phyloP scores from a whole-genome alignment of 805 yeast species.

The Saturnispora silvae region DNA sequence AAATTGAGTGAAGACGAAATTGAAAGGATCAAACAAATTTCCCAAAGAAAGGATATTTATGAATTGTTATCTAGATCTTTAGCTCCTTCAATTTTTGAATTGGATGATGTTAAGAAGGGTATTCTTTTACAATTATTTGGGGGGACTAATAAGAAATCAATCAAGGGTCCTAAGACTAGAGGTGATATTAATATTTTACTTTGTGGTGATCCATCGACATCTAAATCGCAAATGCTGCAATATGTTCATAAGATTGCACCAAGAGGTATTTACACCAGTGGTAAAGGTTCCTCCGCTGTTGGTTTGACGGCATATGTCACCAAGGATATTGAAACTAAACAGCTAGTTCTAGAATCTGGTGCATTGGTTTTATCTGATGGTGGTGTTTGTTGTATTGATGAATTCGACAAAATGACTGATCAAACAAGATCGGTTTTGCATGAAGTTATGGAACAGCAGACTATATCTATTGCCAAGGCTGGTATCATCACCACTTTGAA shows the following conservation, averaged over 20 bases:
- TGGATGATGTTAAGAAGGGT: constrained; percentile 96
- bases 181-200: constrained; percentile 88
- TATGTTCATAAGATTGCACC: constrained; percentile 98
- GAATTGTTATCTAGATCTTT: constrained; percentile 79
- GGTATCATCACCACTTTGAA: constrained; percentile 95
- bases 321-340: constrained; percentile 87
- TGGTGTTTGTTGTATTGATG: constrained; percentile 98
- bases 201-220: constrained; percentile 98
- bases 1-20: constrained; percentile 61
- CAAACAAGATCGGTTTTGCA: constrained; percentile 89
- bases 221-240: constrained; percentile 88
- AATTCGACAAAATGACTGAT: constrained; percentile 95
- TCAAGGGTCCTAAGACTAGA: constrained; percentile 87
- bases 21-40: constrained; percentile 45
- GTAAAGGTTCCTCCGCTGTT: constrained; percentile 98
- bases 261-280: constrained; percentile 94
- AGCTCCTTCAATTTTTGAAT: constrained; percentile 95
- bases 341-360: constrained; percentile 88
- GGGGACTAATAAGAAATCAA: constrained; percentile 82
- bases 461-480: constrained; percentile 95
- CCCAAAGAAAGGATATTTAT: constrained; percentile 70
- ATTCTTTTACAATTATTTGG: constrained; percentile 87
- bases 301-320: constrained; percentile 97
- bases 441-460: constrained; percentile 99
- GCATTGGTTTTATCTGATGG: constrained; percentile 95